Evolutionary conservation across 1,284 basidiomycete genomes (phyloP).

Genomic region (Boletus semigastroideus): DNA sequence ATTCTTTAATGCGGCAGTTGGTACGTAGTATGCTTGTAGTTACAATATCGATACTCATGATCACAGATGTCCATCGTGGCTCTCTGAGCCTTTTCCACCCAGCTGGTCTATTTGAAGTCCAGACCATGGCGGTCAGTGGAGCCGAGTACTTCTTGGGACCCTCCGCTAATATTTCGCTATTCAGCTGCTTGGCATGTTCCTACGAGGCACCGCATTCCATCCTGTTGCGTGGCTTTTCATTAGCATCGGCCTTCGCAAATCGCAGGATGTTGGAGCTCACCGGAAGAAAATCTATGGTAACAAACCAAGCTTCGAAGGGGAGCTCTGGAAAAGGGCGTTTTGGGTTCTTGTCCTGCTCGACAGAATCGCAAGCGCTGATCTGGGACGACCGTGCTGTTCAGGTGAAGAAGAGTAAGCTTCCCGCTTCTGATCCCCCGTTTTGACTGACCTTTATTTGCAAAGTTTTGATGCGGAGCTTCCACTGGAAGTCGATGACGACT

Average conservation of each 20-base stretch:
- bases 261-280: conserved; percentile 69
- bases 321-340: conserved; percentile 80
- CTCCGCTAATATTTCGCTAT: conserved; percentile 5
- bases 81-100: conserved; percentile 60
- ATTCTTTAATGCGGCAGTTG: conserved; percentile 56
- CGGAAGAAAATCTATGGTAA: conserved; percentile 52
- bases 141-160: conserved; percentile 1
- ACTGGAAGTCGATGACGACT: conserved; percentile 84
- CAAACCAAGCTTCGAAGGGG: conserved; percentile 52
- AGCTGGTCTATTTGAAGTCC: conserved; percentile 73
- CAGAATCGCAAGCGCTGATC: conserved; percentile 58
- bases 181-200: conserved; percentile 48
- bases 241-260: conserved; percentile 69
- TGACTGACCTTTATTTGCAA: conserved; percentile 13
- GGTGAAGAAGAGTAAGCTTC: conserved; percentile 76
- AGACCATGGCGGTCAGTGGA: conserved; percentile 52
- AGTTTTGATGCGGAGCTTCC: conserved; percentile 81
- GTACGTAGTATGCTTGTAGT: conserved; percentile 33
- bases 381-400: conserved; percentile 72
- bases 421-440: not conserved
- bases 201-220: conserved; percentile 54
- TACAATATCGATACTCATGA: conserved; percentile 3
- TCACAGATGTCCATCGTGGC: conserved; percentile 48
- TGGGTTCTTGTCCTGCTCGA: conserved; percentile 68
- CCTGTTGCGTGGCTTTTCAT: conserved; percentile 66